A percentile compares a stretch with the other conserved stretches of the same genome.
Conservation (phyloP, 2,329 filamentous ascomycete genomes). For the Plectosphaerella plurivora region DNA sequence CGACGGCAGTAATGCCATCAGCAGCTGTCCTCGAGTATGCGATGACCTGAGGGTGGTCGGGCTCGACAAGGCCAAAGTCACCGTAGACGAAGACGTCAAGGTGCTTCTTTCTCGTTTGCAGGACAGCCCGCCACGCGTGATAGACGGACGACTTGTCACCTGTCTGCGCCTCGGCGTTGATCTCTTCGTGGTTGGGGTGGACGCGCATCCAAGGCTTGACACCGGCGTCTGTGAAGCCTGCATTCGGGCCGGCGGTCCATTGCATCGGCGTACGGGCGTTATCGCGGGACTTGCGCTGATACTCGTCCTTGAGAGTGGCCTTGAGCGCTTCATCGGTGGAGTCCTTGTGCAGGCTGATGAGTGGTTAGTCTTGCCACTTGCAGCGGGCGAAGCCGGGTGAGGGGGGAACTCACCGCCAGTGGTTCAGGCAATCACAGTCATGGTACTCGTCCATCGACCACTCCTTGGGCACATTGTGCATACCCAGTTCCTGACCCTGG, state of each 20-base stretch:
- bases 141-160: constrained; percentile 46
- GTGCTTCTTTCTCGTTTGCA: constrained; percentile 56
- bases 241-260: constrained; percentile 58
- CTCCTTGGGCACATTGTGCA: constrained; percentile 56
- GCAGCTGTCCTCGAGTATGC: constrained; percentile 29
- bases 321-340: constrained; percentile 32
- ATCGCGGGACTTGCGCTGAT: constrained; percentile 59
- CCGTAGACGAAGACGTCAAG: constrained; percentile 65
- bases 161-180: constrained; percentile 58
- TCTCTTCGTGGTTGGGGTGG: constrained; percentile 55
- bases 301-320: constrained; percentile 32
- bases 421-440: constrained; percentile 57
- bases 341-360: constrained; percentile 28
- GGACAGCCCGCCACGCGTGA: constrained; percentile 55
- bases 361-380: background rate
- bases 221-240: constrained; percentile 55
- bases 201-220: constrained; percentile 65
- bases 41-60: constrained; percentile 28
- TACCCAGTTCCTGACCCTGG: constrained; percentile 66
- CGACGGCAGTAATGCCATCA: constrained; percentile 24
- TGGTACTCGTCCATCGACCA: constrained; percentile 65
- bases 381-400: background rate
- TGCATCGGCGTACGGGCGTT: constrained; percentile 70
- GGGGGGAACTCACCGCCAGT: constrained; percentile 34
- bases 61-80: constrained; percentile 35